A percentile compares a stretch with the other conserved stretches of the same genome.
These are phyloP conservation scores for Gymnopus androsaceus DNA, from an alignment of 1,284 basidiomycete genomes.

Conservation along the genomic window DNA sequence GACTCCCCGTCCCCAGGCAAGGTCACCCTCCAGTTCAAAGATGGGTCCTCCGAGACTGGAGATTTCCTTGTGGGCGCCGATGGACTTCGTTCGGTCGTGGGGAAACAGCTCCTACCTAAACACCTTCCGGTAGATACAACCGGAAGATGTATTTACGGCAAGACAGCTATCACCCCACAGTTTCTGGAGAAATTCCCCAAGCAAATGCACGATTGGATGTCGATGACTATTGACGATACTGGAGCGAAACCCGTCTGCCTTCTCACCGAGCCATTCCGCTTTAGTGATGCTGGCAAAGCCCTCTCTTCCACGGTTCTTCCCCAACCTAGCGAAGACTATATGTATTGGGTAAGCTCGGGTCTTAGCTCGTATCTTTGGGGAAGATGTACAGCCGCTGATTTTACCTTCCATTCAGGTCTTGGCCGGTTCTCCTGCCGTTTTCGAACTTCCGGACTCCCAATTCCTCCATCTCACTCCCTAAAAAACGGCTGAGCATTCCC, in stretches of 20 bases:
- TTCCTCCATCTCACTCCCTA: neutral
- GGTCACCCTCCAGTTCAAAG: constrained; percentile 4
- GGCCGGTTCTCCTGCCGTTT: neutral
- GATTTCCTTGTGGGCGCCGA: constrained; percentile 8
- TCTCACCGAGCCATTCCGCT: neutral
- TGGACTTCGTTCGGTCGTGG: neutral
- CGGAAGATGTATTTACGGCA: constrained; percentile 2
- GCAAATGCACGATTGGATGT: constrained; percentile 6
- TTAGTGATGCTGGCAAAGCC: constrained; percentile 2
- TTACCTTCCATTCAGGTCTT: too few relatives aligned
- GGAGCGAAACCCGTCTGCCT: neutral
- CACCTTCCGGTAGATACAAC: constrained; percentile 6
- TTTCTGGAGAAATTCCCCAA: constrained; percentile 1
- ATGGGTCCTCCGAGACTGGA: constrained; percentile 6
- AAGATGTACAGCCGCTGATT: too few relatives aligned
- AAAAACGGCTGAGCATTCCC: neutral
- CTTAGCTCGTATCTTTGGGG: too few relatives aligned
- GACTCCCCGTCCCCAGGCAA: neutral
- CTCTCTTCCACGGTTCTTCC: neutral
- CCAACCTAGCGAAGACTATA: constrained; percentile 3
- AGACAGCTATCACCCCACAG: constrained; percentile 2
- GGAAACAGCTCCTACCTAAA: constrained; percentile 4
- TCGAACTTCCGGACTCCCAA: constrained; percentile 5
- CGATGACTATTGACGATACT: constrained; percentile 5
- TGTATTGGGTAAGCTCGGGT: constrained; percentile 4